Evolutionary conservation across 2,329 filamentous ascomycete species (phyloP), one percentile per base, ranked within the genome.

Genomic region (Fusarium sp.): DNA sequence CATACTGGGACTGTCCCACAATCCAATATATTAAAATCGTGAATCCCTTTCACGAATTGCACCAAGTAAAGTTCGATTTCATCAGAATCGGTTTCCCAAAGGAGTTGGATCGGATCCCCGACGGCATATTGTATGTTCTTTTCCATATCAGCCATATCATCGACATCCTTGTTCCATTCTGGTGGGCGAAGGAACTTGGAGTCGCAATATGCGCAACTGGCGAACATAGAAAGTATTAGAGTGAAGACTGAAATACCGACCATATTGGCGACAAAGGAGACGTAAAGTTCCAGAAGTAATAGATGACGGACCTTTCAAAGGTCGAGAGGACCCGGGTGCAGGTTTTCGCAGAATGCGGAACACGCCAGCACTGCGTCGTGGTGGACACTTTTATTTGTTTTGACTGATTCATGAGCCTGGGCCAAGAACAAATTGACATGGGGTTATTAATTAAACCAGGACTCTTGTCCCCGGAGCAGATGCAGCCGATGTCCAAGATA

Each of bases 141-240:
- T 3, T 9, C 10, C 0, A 7, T 7, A 2, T 6, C 26, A 1
- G 0, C 5, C 3, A 4, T 0, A 18, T 7, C 2, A 1, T 57
- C 42, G 6, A 46, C 0, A 4, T n/a, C 18, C 0, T 2, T 3
- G 6, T 30, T n/a, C 41, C 42, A 30, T 5, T 61, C 26, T 18
- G 20, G 52, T 1, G 59, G 59, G 6, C 5, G 26, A 0, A 58
- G 6, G 5, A 61, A 61, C 2, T 4, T 30, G 1, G 27, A 33
- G 1, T 1, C 0, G 4, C 59, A 61, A 1, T 1, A 23, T 7
- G 1, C 27, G 12, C 4, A 6, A 14, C 0, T 35, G 1, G 18
- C 11, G 1, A 61, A 10, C 13, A 42, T 10, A 0, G 12, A 38
- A 14, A 11, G 2, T 15, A 40, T 4, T 2, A 48, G 1, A 11